Base-by-base conservation (phyloP, 768 basidiomycete species). In the Cystobasidiopsis lactophilus region DNA sequence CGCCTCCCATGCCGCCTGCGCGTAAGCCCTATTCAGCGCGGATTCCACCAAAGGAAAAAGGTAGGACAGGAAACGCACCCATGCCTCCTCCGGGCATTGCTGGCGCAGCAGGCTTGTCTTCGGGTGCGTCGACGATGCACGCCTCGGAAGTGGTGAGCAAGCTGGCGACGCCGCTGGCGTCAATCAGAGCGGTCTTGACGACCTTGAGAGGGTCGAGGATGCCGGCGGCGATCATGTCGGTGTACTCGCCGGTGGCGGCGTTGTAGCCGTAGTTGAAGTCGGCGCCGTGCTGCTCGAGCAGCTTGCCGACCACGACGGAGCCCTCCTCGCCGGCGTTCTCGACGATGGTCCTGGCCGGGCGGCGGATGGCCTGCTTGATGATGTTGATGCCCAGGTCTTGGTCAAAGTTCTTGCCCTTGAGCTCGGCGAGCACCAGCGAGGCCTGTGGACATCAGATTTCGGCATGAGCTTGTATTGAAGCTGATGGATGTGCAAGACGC, bases 361-460 rank as follows among this genome's bases (percentile, higher is more conserved):
- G 73, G 19, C 77, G 75, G 58, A 96, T 69, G 19, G 89, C 88
- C 27, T 82, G 77, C 30, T 80, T 77, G 67, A 93, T 83, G 69
- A 93, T 95, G 56, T 78, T 75, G 23, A 95, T 84, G 60, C 91
- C 91, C 52, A 98, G 83, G 62, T 86, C 79, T 64, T 95, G 89
- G 71, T 96, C 91, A 63, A 96, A 96, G 82, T 95, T 95, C 67
- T 71, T 69, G 0, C 82, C 85, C 19, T 74, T 67, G 63, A 96
- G 77, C 38, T 78, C 72, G 61, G 75, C 76, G 43, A 88, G 77
- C 53, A 79, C 72, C 35, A 81, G 71, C 24, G 75, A 77, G 2
- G 85, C 83, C 68, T 86, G 27, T 43, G 14, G 18, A 19, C 39
- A 43, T 52, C 11, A 52, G 46, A 39, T 9, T 21, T 13, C n/a